Conservation (phyloP, 2,329 filamentous ascomycete genomes). For the Bipolaris bicolor region DNA sequence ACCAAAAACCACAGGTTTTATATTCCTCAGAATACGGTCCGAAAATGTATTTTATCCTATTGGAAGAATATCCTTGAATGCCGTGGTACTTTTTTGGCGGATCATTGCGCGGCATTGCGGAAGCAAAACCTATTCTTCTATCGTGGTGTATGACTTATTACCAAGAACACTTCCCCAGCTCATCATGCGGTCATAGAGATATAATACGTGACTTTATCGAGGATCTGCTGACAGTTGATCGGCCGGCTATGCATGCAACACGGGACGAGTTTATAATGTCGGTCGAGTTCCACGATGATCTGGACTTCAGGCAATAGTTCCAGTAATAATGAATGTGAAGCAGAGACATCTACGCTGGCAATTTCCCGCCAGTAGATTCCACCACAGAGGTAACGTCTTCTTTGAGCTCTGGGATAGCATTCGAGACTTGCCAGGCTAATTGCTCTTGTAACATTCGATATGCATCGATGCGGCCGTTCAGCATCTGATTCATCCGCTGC, state of each 20-base stretch:
- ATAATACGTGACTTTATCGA: neutral
- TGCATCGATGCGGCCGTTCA: slow-evolving; percentile 66
- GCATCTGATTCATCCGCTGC: slow-evolving; percentile 66
- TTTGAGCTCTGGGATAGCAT: slow-evolving; percentile 63
- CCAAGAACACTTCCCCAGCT: neutral
- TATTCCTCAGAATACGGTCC: neutral
- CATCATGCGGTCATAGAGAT: neutral
- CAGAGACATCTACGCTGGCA: slow-evolving; percentile 14
- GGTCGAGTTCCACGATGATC: neutral
- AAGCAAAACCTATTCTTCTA: neutral
- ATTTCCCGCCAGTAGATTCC: slow-evolving; percentile 52
- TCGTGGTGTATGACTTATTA: neutral
- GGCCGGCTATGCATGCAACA: neutral
- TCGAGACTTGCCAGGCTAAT: slow-evolving; percentile 63
- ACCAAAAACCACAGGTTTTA: neutral
- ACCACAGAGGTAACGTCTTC: slow-evolving; percentile 61
- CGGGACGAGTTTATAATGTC: neutral
- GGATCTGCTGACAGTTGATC: neutral
- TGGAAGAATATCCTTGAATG: neutral
- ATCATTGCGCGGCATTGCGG: neutral
- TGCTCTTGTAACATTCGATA: slow-evolving; percentile 65
- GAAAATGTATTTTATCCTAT: neutral
- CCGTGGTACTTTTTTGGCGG: neutral
- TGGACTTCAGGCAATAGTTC: neutral
- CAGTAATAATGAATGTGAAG: neutral